Conservation (phyloP, 352 stramenopile species). For the Pythium phragmitis region DNA sequence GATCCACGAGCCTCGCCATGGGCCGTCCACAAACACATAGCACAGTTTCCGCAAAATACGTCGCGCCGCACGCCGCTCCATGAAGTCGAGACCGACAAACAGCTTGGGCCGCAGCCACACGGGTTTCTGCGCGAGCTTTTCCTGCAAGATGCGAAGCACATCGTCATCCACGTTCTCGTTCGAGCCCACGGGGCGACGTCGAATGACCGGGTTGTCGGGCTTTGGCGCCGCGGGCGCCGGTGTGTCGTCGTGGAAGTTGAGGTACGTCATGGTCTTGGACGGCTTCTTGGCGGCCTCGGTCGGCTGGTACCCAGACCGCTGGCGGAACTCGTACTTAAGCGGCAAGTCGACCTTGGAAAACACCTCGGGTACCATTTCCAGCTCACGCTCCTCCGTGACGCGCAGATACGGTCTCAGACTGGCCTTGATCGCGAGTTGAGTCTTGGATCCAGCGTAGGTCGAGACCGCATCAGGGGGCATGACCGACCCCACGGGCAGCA, state of each 20-base stretch:
- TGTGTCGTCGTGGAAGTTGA: slow-evolving; percentile 75
- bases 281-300: slow-evolving; percentile 56
- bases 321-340: slow-evolving; percentile 84
- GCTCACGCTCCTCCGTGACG: slow-evolving; percentile 44
- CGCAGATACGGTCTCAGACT: slow-evolving; percentile 60
- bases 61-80: slow-evolving; percentile 61
- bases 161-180: slow-evolving; percentile 61
- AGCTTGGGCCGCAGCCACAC: slow-evolving; percentile 75
- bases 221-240: slow-evolving; percentile 47
- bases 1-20: slow-evolving; percentile 81
- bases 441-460: slow-evolving; percentile 40
- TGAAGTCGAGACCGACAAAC: slow-evolving; percentile 58
- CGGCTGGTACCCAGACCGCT: slow-evolving; percentile 69
- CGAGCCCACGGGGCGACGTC: slow-evolving; percentile 50
- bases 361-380: slow-evolving; percentile 78
- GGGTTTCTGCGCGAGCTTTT: slow-evolving; percentile 63
- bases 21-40: slow-evolving; percentile 83
- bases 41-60: slow-evolving; percentile 68
- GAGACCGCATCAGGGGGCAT: slow-evolving; percentile 29
- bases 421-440: slow-evolving; percentile 46
- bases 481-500: slow-evolving; percentile 14
- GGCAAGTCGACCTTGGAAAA: slow-evolving; percentile 84
- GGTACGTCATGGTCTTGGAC: slow-evolving; percentile 74
- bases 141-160: slow-evolving; percentile 53
- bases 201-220: slow-evolving; percentile 47